Base-by-base conservation (phyloP, 108 stramenopile genomes). In the Skeletonema potamos region DNA sequence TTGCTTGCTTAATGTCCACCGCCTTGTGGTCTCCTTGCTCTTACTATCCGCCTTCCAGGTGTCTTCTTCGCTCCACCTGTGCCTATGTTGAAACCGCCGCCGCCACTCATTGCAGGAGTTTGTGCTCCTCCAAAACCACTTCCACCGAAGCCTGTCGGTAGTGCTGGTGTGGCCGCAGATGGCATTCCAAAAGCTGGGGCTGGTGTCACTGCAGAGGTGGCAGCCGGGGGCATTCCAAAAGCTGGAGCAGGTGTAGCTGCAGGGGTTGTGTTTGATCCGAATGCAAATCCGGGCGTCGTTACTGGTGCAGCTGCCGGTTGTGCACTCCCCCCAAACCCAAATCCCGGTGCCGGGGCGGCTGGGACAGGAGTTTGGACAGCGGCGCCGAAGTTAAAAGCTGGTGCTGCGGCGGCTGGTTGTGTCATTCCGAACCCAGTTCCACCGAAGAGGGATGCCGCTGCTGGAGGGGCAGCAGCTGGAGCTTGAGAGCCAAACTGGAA, bases 311-410 rank as follows among this genome's bases (percentile, higher is more conserved):
- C 43, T 44, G 15, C 6, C n/a, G 48, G 48, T 51, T 51, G 48
- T 51, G 48, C 48, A 51, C 20, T 22, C 9, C 48, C 22, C 48
- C 48, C 48, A n/a, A 51, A 51, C 18, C 48, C 28, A 24, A 34
- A 34, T 13, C 29, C 26, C 30, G 64, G 64, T 65, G 59, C 20
- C 11, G 44, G n/a, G 63, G 64, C 13, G 11, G 54, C 18, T 63
- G 81, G 22, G 60, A 63, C 9, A 36, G 78, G 22, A 54, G 85
- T 26, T 74, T 74, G 18, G 32, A 39, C 27, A 54, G 69, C n/a
- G 32, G 69, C 20, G 59, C 70, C 27, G 44, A 59, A 46, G 32
- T 8, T 29, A 59, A 59, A 59, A 24, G 58, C 17, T 34, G 58
- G 29, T n/a, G 30, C 58, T 10, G 58, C 8, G 0, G 28, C 58